Conservation (phyloP, 1,139 yeast species). For the Blastobotrys malaysiensis region DNA sequence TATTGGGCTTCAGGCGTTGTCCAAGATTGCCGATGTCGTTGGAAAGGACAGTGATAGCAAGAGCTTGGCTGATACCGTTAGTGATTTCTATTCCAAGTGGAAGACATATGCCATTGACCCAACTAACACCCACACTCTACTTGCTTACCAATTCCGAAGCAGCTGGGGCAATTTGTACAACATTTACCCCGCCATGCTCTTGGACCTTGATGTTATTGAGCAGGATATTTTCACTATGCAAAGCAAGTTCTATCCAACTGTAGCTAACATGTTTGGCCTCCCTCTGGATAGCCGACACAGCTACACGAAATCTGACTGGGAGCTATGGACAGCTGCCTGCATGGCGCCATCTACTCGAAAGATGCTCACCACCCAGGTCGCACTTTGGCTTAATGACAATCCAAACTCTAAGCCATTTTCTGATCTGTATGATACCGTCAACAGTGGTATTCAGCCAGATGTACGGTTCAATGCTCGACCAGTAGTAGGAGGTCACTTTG, state of each 20-base stretch:
- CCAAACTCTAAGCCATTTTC: slow-evolving; percentile 4
- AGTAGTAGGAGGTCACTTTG: slow-evolving; percentile 10
- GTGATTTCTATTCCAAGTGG: slow-evolving; percentile 3
- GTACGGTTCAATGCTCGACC: slow-evolving; percentile 3
- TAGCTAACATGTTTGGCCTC: slow-evolving; percentile 6
- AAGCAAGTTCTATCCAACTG: slow-evolving; percentile 2
- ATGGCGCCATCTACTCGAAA: neutral
- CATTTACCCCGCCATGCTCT: slow-evolving; percentile 5
- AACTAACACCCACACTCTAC: slow-evolving; percentile 4
- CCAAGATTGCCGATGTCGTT: slow-evolving; percentile 4
- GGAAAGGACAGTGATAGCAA: slow-evolving; percentile 4
- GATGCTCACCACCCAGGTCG: slow-evolving; percentile 5
- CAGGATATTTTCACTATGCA: slow-evolving; percentile 3
- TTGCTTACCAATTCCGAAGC: slow-evolving; percentile 2
- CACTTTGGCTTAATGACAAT: slow-evolving; percentile 5
- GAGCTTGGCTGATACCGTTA: neutral
- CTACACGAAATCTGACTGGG: slow-evolving; percentile 8
- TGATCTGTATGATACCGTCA: slow-evolving; percentile 7
- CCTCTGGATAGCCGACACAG: slow-evolving; percentile 9
- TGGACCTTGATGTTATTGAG: slow-evolving; percentile 6
- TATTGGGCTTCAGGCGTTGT: slow-evolving; percentile 7
- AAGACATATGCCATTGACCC: slow-evolving; percentile 4
- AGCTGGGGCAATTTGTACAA: slow-evolving; percentile 9
- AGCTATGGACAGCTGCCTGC: slow-evolving; percentile 7
- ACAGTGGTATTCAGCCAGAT: neutral